Evolutionary conservation across 345 rosid species (phyloP), one percentile per base, ranked within the genome.

Genomic region (Cochlearia excelsa): DNA sequence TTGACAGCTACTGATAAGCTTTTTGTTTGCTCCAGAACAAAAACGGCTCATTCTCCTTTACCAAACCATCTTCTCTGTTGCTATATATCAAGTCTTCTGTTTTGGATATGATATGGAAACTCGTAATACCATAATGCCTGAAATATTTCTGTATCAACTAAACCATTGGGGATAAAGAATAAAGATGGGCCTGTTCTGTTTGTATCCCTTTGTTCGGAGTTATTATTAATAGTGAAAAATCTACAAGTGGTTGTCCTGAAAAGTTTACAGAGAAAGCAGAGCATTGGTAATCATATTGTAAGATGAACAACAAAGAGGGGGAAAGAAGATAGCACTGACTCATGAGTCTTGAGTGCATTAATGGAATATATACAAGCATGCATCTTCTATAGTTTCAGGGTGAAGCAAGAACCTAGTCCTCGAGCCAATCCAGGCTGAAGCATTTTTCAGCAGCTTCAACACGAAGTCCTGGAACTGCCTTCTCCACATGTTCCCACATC

Each of bases 341-440:
- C 23, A 16, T 16, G 23, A 16, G 23, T 16, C 23, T 16, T 16
- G 26, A 64, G 68, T 54, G 8, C 4, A 9, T 3, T 35, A 3
- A 57, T 39, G 7, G 26, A 43, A 26, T 9, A 3, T 10, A 48
- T 47, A 47, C 46, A 51, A 30, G 9, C 6, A 7, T 33, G 3
- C 23, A 16, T 16, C 23, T 16, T 16, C 23, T 16, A 16, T 16
- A 33, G 35, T 33, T 33, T 33, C 4, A 39, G 11, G 26, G 28
- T 10, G 37, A 63, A 60, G 10, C 38, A 54, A 39, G 30, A 41
- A 54, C 46, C 58, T 75, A 86, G 26, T 79, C 91, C 27, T 79
- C 55, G 38, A 91, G 95, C 92, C 95, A 91, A 54, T 80, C 90
- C 50, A 85, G 44, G 65, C 60, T 72, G 69, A 53, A 82, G 54